phyloP scores from a whole-genome alignment of 305 asterid genomes.

The Rubia balearica region DNA sequence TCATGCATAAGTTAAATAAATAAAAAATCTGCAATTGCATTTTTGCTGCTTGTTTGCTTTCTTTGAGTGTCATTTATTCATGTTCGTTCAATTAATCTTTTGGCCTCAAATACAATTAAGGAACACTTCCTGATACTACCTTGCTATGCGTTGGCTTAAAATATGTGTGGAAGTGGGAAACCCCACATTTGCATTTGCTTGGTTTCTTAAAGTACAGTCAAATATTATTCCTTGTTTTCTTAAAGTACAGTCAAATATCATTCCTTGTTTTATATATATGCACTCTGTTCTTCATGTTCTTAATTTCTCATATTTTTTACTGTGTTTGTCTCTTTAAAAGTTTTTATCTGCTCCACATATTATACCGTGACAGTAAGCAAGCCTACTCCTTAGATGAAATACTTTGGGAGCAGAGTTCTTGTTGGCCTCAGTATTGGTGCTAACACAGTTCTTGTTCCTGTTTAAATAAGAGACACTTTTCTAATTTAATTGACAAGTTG shows the following conservation, averaged over 20 bases:
- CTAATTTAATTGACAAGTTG: no score
- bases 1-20: not conserved
- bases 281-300: not conserved
- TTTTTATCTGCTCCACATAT: conserved; percentile 18
- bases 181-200: not conserved
- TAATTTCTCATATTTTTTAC: not conserved
- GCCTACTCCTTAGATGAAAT: conserved; percentile 74
- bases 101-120: not conserved
- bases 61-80: not conserved
- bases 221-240: not conserved
- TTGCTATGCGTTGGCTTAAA: not conserved
- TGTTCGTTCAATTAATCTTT: no score
- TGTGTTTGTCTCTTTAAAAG: not conserved
- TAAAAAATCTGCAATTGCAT: not conserved
- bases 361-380: conserved; percentile 59
- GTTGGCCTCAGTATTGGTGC: conserved; percentile 92
- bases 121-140: not conserved
- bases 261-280: conserved; percentile 3
- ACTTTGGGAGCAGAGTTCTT: conserved; percentile 65
- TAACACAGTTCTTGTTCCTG: conserved; percentile 82
- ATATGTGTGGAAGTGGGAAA: not conserved
- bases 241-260: no score
- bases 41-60: not conserved
- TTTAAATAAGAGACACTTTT: conserved; percentile 20
- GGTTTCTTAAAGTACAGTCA: not conserved